Conservation (phyloP, 2,329 filamentous ascomycete species). For the Fusarium sterilihyphosum region DNA sequence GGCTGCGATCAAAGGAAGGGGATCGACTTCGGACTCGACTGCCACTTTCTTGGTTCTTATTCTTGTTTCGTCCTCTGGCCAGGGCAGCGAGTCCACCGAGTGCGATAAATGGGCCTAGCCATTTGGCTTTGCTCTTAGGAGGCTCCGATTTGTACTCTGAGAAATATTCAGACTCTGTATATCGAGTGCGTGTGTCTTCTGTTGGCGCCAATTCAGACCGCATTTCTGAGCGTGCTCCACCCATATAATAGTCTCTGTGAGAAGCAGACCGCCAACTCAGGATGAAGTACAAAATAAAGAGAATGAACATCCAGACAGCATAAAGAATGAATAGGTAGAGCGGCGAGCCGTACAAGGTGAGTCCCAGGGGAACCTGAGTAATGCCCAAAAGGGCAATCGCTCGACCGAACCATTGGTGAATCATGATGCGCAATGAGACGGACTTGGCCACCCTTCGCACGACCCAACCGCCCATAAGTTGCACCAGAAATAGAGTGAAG, state of each 20-base stretch:
- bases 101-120: slow-evolving; percentile 64
- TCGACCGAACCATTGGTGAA: slow-evolving; percentile 91
- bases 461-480: slow-evolving; percentile 74
- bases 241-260: slow-evolving; percentile 63
- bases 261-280: slow-evolving; percentile 75
- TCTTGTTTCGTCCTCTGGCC: slow-evolving; percentile 56
- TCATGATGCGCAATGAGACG: slow-evolving; percentile 64
- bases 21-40: slow-evolving; percentile 55
- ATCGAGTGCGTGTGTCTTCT: slow-evolving; percentile 52
- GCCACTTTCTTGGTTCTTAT: slow-evolving; percentile 49
- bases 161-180: slow-evolving; percentile 55
- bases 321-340: slow-evolving; percentile 87
- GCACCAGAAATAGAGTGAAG: slow-evolving; percentile 76
- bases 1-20: slow-evolving; percentile 49
- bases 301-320: slow-evolving; percentile 77
- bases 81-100: slow-evolving; percentile 61
- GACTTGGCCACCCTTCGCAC: slow-evolving; percentile 63
- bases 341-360: slow-evolving; percentile 93
- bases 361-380: slow-evolving; percentile 85
- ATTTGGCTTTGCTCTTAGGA: slow-evolving; percentile 50
- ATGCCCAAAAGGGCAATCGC: slow-evolving; percentile 83
- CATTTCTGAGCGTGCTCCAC: slow-evolving; percentile 65
- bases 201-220: slow-evolving; percentile 54
- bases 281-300: slow-evolving; percentile 82
- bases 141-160: slow-evolving; percentile 47